A percentile compares a stretch with the other conserved stretches of the same genome.
phyloP scores from a whole-genome alignment of 2,329 filamentous ascomycete genomes.

The Helminthosporium solani region DNA sequence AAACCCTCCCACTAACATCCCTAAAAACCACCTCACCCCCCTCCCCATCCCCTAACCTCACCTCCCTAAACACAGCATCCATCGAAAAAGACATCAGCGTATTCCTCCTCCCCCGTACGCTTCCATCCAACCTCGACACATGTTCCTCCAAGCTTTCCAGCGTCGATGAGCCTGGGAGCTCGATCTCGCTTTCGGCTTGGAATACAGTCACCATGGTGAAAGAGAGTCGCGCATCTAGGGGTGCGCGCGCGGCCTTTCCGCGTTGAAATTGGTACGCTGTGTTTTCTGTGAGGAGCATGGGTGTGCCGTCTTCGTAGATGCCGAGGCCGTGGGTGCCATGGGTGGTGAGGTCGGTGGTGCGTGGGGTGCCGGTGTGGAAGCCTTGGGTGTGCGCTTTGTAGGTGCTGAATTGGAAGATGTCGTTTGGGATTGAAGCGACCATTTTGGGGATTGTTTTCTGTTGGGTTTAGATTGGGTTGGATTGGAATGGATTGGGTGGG shows the following conservation, averaged over 20 bases:
- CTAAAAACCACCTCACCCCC: slow-evolving; percentile 19
- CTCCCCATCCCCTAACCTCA: slow-evolving; percentile 18
- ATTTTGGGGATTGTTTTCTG: slow-evolving; percentile 16
- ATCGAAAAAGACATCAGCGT: slow-evolving; percentile 45
- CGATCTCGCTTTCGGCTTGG: slow-evolving; percentile 25
- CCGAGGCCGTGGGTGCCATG: slow-evolving; percentile 48
- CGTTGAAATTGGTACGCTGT: slow-evolving; percentile 38
- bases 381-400: slow-evolving; percentile 40
- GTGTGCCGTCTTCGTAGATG: slow-evolving; percentile 43
- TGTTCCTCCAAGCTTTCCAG: slow-evolving; percentile 9
- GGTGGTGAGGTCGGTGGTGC: slow-evolving; percentile 41
- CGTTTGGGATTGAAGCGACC: slow-evolving; percentile 46
- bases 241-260: slow-evolving; percentile 34
- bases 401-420: slow-evolving; percentile 49
- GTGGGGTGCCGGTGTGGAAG: slow-evolving; percentile 37
- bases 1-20: slow-evolving; percentile 42
- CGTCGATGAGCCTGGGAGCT: slow-evolving; percentile 13
- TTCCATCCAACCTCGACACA: slow-evolving; percentile 13
- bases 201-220: slow-evolving; percentile 46
- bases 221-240: slow-evolving; percentile 36
- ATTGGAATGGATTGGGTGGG: too few relatives aligned
- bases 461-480: too few relatives aligned
- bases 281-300: slow-evolving; percentile 40
- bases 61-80: slow-evolving; percentile 37
- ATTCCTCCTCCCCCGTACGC: too few relatives aligned